A percentile compares a stretch with the other conserved stretches of the same genome.
Evolutionary conservation across 1,284 basidiomycete genomes (phyloP).

Genomic region (Tylopilus microsporus): DNA sequence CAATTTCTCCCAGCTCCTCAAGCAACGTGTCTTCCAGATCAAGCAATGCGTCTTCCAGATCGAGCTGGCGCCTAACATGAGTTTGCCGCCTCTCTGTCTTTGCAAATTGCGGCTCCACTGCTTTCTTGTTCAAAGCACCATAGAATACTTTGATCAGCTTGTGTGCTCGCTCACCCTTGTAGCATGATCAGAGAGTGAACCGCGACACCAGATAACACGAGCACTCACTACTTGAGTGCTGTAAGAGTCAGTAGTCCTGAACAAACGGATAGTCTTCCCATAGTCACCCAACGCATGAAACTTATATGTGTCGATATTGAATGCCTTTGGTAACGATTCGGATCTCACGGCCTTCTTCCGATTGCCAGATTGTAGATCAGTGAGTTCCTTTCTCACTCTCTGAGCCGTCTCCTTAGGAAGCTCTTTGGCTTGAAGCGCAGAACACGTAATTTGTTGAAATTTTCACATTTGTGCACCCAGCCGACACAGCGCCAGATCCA

Average conservation of each 20-base stretch:
- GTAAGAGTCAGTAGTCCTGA: constrained; percentile 5
- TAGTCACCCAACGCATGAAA: constrained; percentile 6
- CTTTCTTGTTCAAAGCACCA: constrained; percentile 1
- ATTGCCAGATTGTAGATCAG: background rate
- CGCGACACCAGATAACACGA: no score
- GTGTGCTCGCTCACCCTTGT: background rate
- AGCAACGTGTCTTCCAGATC: background rate
- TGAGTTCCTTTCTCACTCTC: background rate
- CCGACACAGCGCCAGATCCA: no score
- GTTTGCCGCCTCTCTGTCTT: background rate
- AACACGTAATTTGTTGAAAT: background rate
- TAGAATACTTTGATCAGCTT: background rate
- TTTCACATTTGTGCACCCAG: background rate
- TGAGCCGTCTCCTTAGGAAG: background rate
- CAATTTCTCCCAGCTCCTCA: background rate
- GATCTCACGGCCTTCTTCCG: background rate
- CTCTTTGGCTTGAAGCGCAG: background rate
- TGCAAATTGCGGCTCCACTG: background rate
- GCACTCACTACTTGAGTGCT: constrained; percentile 1
- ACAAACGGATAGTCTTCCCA: background rate
- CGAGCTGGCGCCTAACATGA: background rate
- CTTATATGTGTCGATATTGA: constrained; percentile 6
- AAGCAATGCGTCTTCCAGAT: no score
- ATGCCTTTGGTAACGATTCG: background rate
- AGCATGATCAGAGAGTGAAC: background rate